A percentile compares a stretch with the other conserved stretches of the same genome.
Evolutionary conservation across 208 protist genomes (phyloP).

Genomic region (Naegleria gruberi): DNA sequence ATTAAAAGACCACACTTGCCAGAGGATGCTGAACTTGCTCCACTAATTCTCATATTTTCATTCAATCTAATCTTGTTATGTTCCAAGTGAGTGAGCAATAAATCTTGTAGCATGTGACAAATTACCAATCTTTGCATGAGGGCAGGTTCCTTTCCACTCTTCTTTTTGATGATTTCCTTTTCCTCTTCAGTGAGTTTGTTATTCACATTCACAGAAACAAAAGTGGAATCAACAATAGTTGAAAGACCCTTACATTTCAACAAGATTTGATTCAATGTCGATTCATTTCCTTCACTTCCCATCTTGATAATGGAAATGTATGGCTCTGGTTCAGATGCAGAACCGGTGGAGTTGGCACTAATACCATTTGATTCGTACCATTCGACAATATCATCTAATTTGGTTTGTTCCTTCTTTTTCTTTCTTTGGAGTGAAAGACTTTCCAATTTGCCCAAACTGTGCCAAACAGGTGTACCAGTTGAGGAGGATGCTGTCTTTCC

Average conservation of each 20-base stretch:
- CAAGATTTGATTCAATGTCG: neutral
- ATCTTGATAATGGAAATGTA: neutral
- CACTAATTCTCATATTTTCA: neutral
- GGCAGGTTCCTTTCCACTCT: neutral
- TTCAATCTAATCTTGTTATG: neutral
- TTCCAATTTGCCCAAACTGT: neutral
- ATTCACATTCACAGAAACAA: neutral
- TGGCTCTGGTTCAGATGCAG: neutral
- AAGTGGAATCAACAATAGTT: neutral
- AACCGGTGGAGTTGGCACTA: neutral
- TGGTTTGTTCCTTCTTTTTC: neutral
- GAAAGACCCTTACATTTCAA: neutral
- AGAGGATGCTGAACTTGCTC: neutral
- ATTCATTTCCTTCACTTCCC: neutral
- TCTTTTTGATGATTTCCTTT: neutral
- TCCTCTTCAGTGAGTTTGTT: neutral
- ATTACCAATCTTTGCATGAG: neutral
- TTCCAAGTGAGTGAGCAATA: neutral
- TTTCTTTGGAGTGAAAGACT: neutral
- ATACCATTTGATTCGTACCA: neutral
- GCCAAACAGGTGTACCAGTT: neutral
- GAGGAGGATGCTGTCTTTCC: neutral
- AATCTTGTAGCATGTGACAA: neutral
- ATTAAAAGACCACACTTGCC: neutral
- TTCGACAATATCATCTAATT: neutral